Percentiles rank a stretch among this genome's conserved stretches.
Conservation (phyloP, 2,329 filamentous ascomycete species). For the Emergomyces orientalis region DNA sequence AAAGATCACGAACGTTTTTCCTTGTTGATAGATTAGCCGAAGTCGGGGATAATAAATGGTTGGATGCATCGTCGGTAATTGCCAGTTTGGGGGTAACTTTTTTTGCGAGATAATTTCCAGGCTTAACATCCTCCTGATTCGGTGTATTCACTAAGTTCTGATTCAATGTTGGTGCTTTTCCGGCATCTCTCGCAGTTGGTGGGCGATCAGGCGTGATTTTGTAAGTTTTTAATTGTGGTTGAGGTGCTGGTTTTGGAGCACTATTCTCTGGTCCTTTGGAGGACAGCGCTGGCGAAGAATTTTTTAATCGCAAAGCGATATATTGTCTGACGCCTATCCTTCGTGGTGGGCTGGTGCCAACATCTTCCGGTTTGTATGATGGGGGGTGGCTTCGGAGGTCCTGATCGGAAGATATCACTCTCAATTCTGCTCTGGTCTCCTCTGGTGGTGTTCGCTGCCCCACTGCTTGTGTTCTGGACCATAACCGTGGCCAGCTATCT, state of each 20-base stretch:
- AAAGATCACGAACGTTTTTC: conserved; percentile 34
- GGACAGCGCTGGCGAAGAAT: conserved; percentile 9
- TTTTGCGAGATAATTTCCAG: neutral
- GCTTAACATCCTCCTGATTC: neutral
- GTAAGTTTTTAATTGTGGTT: neutral
- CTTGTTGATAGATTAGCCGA: conserved; percentile 14
- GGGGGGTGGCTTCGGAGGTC: conserved; percentile 16
- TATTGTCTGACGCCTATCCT: neutral
- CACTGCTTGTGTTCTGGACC: conserved; percentile 3
- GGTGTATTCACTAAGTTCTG: neutral
- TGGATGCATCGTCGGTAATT: neutral
- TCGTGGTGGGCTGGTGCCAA: neutral
- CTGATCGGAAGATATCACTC: conserved; percentile 17
- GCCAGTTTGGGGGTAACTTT: neutral
- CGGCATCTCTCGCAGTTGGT: conserved; percentile 2
- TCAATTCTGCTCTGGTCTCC: conserved; percentile 4
- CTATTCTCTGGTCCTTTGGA: neutral
- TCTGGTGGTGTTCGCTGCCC: conserved; percentile 1
- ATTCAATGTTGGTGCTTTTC: neutral
- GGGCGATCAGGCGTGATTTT: neutral
- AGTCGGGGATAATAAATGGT: conserved; percentile 7
- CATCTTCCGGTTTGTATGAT: neutral
- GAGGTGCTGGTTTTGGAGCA: neutral
- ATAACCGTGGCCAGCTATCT: conserved; percentile 10
- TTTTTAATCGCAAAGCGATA: conserved; percentile 7